Base-by-base conservation (phyloP, 768 basidiomycete genomes). In the Trametes elegans region DNA sequence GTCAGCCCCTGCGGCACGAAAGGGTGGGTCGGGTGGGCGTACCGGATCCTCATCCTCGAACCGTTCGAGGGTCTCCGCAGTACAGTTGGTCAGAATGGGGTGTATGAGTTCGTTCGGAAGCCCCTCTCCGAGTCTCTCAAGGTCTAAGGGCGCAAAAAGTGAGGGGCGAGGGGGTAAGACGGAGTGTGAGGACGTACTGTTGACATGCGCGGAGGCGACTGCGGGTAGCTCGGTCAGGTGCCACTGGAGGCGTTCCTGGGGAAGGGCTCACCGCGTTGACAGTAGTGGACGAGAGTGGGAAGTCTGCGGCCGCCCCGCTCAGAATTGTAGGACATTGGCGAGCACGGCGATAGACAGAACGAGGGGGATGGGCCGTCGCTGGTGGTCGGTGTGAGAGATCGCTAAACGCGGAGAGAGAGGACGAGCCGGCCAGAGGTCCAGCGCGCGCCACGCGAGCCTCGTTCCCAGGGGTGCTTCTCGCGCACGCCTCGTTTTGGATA, bases 21-120 rank as follows among this genome's bases (percentile, higher is more conserved):
- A 18, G 18, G 18, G 44, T 49, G 56, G 32, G 9, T 16, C 38
- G 19, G 59, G 39, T 73, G 83, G 65, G 65, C 46, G 87, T 86
- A 38, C 88, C 85, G 44, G 79, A 34, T 59, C 57, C 14, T 43
- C 73, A 60, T 80, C 74, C 71, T 93, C 90, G 57, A 93, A 68
- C 58, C 80, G 75, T 53, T 79, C 71, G 23, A 93, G 79, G 57
- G 85, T 84, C 55, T 90, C 87, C 59, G 83, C 77, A 52, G 78
- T 78, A 70, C 89, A 91, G 62, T 79, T 79, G 64, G 87, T 82
- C 55, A 93, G 74, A 39, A 93, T 83, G 39, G 90, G 91, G 65
- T 79, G 80, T 58, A 87, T 79, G 46, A 91, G 74, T 39, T 78
- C 73, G 68, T 81, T 87, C 53, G 80, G 80, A 62, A 89, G 65